A percentile compares a stretch with the other conserved stretches of the same genome.
Evolutionary conservation across 1,139 yeast genomes (phyloP).

Genomic region (Eremothecium gossypii): DNA sequence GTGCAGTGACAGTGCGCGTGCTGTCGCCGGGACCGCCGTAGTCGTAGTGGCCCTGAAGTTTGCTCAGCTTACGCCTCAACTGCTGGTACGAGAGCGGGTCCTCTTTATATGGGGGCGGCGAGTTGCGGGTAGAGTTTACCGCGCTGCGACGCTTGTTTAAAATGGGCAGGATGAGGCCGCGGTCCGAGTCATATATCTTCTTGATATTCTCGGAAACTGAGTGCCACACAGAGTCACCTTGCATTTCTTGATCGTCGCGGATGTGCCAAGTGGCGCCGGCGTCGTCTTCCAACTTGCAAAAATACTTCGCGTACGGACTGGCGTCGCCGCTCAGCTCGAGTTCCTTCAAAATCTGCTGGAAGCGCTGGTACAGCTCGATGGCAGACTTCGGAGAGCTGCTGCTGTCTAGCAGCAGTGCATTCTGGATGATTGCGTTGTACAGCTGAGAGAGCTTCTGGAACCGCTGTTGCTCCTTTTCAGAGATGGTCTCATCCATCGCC

Average conservation of each 20-base stretch:
- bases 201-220: conserved; percentile 20
- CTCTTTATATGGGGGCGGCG: conserved; percentile 12
- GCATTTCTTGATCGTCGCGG: conserved; percentile 23
- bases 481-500: conserved; percentile 1
- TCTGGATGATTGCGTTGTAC: conserved; percentile 22
- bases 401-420: conserved; percentile 21
- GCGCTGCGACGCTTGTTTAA: conserved; percentile 11
- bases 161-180: conserved; percentile 20
- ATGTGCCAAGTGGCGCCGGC: conserved; percentile 22
- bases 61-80: conserved; percentile 20
- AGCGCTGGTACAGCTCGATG: conserved; percentile 28
- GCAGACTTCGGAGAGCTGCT: conserved; percentile 28
- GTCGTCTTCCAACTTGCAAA: conserved; percentile 16
- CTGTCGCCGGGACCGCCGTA: conserved; percentile 2
- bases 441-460: conserved; percentile 19
- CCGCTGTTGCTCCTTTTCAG: conserved; percentile 5
- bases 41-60: conserved; percentile 19
- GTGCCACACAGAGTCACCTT: conserved; percentile 26
- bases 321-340: conserved; percentile 25
- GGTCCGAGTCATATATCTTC: conserved; percentile 23
- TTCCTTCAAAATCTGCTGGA: conserved; percentile 27
- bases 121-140: conserved; percentile 9
- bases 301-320: conserved; percentile 28
- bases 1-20: neutral
- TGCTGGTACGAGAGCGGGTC: conserved; percentile 22